Conservation (phyloP, 768 basidiomycete species). For the Sporobolomyces roseus region DNA sequence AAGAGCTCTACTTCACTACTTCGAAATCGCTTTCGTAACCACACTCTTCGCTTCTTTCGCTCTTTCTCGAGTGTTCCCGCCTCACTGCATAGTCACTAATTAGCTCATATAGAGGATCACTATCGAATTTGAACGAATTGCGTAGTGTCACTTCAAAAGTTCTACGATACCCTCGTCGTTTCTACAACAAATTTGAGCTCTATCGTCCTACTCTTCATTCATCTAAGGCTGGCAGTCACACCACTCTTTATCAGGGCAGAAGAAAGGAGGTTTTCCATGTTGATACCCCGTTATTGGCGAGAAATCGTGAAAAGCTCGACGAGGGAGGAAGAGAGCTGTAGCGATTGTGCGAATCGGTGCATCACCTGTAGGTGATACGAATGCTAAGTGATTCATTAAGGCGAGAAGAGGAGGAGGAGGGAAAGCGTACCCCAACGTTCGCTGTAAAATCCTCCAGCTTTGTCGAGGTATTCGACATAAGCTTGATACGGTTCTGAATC, state of each 20-base stretch:
- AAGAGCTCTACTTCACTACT: no score
- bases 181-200: background rate
- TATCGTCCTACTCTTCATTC: no score
- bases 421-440: slow-evolving; percentile 34
- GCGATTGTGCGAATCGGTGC: slow-evolving; percentile 26
- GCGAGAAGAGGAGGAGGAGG: no score
- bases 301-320: background rate
- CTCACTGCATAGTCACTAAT: no score
- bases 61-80: no score
- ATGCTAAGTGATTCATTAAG: no score
- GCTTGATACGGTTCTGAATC: slow-evolving; percentile 20
- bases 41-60: no score
- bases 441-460: slow-evolving; percentile 10
- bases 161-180: slow-evolving; percentile 18
- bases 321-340: slow-evolving; percentile 5
- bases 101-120: no score
- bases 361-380: no score
- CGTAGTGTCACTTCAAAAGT: background rate
- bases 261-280: slow-evolving; percentile 1
- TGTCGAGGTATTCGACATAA: slow-evolving; percentile 14
- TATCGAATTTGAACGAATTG: no score
- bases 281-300: slow-evolving; percentile 3
- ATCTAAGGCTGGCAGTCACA: slow-evolving; percentile 15
- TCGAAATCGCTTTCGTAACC: no score
- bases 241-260: slow-evolving; percentile 8